Evolutionary conservation across 306 rosid species (phyloP).

Genomic region (Quillaja saponaria): DNA sequence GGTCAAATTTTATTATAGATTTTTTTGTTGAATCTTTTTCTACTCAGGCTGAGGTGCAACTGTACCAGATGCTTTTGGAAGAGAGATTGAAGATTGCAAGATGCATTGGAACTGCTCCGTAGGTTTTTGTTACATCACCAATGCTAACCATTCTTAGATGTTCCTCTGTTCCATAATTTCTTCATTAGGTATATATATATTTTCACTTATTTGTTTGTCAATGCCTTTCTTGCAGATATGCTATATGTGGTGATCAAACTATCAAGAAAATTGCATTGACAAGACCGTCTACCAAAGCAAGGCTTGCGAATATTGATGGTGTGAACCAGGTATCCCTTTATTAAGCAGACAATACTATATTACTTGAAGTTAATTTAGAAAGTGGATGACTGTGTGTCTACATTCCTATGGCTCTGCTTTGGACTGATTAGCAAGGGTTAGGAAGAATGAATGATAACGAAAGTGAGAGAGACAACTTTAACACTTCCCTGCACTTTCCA

Average conservation of each 20-base stretch:
- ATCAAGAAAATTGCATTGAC: slow-evolving; percentile 66
- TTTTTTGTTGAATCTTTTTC: slow-evolving; percentile 22
- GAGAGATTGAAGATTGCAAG: slow-evolving; percentile 86
- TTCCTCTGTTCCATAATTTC: slow-evolving; percentile 20
- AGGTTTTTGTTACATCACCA: slow-evolving; percentile 30
- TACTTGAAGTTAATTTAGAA: not conserved
- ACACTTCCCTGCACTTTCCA: too few relatives aligned
- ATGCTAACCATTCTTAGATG: slow-evolving; percentile 13
- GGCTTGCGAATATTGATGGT: slow-evolving; percentile 86
- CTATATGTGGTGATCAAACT: slow-evolving; percentile 87
- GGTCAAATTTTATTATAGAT: slow-evolving; percentile 18
- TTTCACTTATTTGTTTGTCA: not conserved
- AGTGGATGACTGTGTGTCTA: not conserved
- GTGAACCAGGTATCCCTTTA: slow-evolving; percentile 76
- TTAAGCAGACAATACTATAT: slow-evolving; percentile 8
- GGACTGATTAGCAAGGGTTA: too few relatives aligned
- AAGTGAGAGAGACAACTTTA: too few relatives aligned
- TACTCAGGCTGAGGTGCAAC: slow-evolving; percentile 61
- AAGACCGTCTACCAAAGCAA: slow-evolving; percentile 87
- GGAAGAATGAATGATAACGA: too few relatives aligned
- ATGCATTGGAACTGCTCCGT: slow-evolving; percentile 85
- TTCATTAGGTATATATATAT: slow-evolving; percentile 9
- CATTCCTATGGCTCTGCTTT: too few relatives aligned
- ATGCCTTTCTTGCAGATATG: slow-evolving; percentile 57
- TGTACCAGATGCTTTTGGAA: slow-evolving; percentile 72